These are phyloP conservation scores for Gleditsia sinensis DNA, from an alignment of 306 rosid genomes.

Conservation along the genomic window DNA sequence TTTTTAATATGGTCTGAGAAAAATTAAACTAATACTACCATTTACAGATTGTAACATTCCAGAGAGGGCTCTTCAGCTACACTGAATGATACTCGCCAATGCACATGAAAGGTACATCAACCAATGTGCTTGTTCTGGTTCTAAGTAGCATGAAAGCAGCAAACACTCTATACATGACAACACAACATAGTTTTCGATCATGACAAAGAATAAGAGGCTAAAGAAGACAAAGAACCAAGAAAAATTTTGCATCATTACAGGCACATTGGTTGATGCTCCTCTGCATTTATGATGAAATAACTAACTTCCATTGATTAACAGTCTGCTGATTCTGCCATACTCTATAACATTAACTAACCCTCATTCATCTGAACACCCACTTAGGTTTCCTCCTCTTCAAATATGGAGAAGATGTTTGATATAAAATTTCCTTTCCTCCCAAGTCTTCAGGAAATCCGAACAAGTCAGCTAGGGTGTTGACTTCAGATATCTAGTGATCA, in stretches of 20 bases:
- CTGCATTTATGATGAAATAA: constrained; percentile 20
- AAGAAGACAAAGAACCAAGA: background rate
- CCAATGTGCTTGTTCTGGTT: constrained; percentile 38
- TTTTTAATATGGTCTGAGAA: constrained; percentile 25
- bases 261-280: background rate
- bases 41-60: constrained; percentile 20
- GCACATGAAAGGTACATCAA: constrained; percentile 33
- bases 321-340: background rate
- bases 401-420: constrained; percentile 18
- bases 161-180: constrained; percentile 22
- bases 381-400: constrained; percentile 3
- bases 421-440: constrained; percentile 20
- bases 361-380: constrained; percentile 14
- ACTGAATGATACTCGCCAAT: constrained; percentile 30
- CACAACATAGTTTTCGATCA: background rate
- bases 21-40: constrained; percentile 31
- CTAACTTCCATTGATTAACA: constrained; percentile 2
- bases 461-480: background rate
- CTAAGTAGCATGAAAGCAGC: constrained; percentile 24
- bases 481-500: constrained; percentile 29
- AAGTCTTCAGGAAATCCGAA: constrained; percentile 13
- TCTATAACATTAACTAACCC: constrained; percentile 6
- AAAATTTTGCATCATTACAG: constrained; percentile 18
- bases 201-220: background rate
- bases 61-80: constrained; percentile 30